Evolutionary conservation across 768 basidiomycete genomes (phyloP), one percentile per base, ranked within the genome.

Genomic region (Boletus bicolor): DNA sequence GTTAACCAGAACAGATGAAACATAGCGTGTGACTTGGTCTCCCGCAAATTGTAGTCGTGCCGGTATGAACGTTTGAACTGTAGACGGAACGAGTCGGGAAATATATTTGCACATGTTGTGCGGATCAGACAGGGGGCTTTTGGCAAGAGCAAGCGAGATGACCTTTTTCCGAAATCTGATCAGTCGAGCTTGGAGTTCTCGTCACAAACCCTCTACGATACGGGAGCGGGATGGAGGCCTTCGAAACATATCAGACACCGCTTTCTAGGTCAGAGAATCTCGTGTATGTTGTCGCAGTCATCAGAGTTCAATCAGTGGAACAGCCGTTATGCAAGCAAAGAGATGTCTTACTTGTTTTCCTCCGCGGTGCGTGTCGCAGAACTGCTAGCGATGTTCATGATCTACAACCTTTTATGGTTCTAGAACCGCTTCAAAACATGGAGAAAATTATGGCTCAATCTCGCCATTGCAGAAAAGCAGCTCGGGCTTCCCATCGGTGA

Each of bases 311-410:
- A 41, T 32, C 28, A 21, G 19, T 52, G 43, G 51, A 55, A 32
- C 64, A 98, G 95, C 68, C 95, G 96, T 48, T 99, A 98, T 90
- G 97, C 97, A 19, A 96, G 92, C 79, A 95, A 94, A 72, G 95
- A 98, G 76, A 98, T 98, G 96, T 87, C 93, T 10, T 81, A 93
- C 72, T 81, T 99, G 44, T 99, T 98, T 78, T 98, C 96, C n/a
- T 83, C 89, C 37, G 85, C 87, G 49, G 96, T 94, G 66, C 56
- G 86, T 77, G 19, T 39, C 24, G 19, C 35, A 21, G 7, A 26
- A 42, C 2, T 30, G 21, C 24, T 26, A 5, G 35, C 21, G 38
- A 42, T 30, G 35, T 15, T 21, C 28, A 14, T 21, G 42, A 51
- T 56, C 50, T 53, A 42, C 53, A 42, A 17, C 36, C 11, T 24